These are phyloP conservation scores for Fusarium annulatum DNA, from an alignment of 2,329 filamentous ascomycete genomes.

Conservation along the genomic window DNA sequence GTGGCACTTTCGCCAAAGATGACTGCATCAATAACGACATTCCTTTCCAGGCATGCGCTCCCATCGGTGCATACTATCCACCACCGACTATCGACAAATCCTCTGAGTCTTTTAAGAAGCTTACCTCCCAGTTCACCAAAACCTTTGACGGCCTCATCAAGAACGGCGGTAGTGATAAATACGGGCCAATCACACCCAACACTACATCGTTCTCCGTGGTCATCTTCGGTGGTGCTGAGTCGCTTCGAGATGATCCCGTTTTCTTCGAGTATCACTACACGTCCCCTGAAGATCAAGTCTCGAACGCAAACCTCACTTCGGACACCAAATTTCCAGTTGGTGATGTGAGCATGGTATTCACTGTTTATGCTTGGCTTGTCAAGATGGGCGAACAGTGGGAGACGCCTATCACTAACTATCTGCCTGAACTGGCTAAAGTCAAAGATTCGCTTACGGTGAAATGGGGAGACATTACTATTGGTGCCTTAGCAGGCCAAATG, in stretches of 20 bases:
- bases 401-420: conserved; percentile 43
- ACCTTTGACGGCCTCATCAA: conserved; percentile 29
- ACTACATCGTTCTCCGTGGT: conserved; percentile 37
- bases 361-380: conserved; percentile 49
- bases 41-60: conserved; percentile 33
- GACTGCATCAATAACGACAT: conserved; percentile 2
- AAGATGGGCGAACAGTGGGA: conserved; percentile 46
- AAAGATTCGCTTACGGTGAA: neutral
- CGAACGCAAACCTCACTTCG: conserved; percentile 27
- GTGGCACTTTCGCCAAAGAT: neutral
- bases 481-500: conserved; percentile 34
- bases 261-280: conserved; percentile 42
- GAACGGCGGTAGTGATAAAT: conserved; percentile 28
- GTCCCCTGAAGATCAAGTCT: conserved; percentile 16
- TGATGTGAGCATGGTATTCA: conserved; percentile 48
- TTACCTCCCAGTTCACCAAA: conserved; percentile 9
- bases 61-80: conserved; percentile 38
- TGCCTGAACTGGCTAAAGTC: conserved; percentile 41
- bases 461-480: conserved; percentile 37
- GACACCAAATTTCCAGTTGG: conserved; percentile 46
- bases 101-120: neutral
- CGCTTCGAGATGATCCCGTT: conserved; percentile 7
- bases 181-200: conserved; percentile 25
- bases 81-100: conserved; percentile 20
- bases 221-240: conserved; percentile 29